phyloP scores from a whole-genome alignment of 2,329 filamentous ascomycete species.

The Scedosporium aurantiacum region DNA sequence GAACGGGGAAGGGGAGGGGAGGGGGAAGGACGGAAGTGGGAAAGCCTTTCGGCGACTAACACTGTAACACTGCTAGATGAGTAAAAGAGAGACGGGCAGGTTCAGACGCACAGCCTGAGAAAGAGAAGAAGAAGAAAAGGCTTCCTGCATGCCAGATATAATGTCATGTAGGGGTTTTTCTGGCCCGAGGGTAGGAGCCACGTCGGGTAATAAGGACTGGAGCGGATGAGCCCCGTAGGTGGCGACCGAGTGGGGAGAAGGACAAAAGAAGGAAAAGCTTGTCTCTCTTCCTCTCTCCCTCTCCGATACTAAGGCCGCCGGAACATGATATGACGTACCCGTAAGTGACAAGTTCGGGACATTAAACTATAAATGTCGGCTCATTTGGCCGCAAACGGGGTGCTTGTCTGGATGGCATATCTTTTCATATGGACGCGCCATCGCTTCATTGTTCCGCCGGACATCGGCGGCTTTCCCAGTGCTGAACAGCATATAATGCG shows the following conservation, averaged over 20 bases:
- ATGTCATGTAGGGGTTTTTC: not conserved
- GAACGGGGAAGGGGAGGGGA: not conserved
- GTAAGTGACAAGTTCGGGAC: not conserved
- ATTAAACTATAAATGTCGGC: constrained; percentile 5
- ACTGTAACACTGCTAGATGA: not conserved
- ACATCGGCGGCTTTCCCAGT: not conserved
- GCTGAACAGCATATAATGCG: not conserved
- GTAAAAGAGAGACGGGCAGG: not conserved
- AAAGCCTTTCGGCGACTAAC: not conserved
- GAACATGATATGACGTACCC: not conserved
- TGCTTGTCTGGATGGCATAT: not conserved
- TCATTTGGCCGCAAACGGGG: not conserved
- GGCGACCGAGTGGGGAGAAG: not conserved
- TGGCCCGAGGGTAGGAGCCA: not conserved
- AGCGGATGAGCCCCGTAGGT: not conserved
- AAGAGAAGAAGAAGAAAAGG: not conserved
- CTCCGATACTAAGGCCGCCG: not conserved
- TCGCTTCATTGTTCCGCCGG: not conserved
- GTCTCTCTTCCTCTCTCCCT: no score
- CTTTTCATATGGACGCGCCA: not conserved
- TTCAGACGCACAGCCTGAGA: not conserved
- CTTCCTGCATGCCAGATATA: constrained; percentile 5
- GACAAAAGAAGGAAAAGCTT: not conserved
- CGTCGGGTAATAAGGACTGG: constrained; percentile 4
- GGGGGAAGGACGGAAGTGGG: not conserved